phyloP scores from a whole-genome alignment of 1,284 basidiomycete genomes.

The Sphaerobolus stellatus region DNA sequence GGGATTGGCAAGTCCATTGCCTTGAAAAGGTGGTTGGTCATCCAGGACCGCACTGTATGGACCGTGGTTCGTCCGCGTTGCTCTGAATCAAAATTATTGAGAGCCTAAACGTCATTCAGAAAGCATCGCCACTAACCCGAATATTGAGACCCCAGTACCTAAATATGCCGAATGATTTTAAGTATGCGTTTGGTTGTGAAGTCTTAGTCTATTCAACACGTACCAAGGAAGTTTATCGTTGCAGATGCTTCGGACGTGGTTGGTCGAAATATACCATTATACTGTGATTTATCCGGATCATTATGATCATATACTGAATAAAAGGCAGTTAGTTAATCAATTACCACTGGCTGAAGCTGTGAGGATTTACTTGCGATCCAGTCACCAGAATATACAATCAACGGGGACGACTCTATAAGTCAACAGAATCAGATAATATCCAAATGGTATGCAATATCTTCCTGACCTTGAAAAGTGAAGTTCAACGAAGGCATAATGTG shows the following conservation, averaged over 20 bases:
- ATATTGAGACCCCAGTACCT: not conserved
- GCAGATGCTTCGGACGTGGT: not conserved
- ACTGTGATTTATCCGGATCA: not conserved
- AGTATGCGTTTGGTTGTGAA: not conserved
- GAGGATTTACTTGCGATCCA: not conserved
- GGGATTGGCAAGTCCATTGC: not conserved
- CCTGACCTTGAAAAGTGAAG: not conserved
- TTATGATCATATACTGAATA: not conserved
- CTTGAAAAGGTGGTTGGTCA: not conserved
- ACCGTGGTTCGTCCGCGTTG: not conserved
- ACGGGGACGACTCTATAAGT: not conserved
- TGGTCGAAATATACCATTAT: not conserved
- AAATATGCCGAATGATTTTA: too few relatives aligned
- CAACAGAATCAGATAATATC: not conserved
- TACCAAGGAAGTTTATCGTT: not conserved
- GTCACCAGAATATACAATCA: not conserved
- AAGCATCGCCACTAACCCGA: not conserved
- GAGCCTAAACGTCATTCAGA: not conserved
- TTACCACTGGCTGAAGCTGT: not conserved
- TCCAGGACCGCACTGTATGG: not conserved
- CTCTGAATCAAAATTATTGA: not conserved
- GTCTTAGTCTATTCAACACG: not conserved
- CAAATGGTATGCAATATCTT: not conserved
- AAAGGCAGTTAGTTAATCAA: not conserved
- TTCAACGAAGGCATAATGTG: not conserved